Evolutionary conservation across 2,329 filamentous ascomycete genomes (phyloP).

Genomic region (Aspergillus jensenii): DNA sequence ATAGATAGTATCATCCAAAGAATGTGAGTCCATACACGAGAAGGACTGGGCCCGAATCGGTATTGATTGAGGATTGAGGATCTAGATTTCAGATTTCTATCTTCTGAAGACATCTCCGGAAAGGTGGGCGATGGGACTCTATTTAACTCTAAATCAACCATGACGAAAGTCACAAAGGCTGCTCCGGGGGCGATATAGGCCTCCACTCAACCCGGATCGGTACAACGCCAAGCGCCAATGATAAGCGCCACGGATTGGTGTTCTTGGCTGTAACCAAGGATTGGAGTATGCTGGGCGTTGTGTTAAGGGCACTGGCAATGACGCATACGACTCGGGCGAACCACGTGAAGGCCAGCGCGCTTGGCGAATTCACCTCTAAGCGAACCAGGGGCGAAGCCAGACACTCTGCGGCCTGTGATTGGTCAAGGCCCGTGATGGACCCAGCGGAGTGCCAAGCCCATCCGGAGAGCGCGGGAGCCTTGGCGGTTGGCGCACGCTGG

Average conservation of each 20-base stretch:
- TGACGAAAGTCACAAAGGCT: constrained; percentile 10
- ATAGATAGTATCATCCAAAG: constrained; percentile 31
- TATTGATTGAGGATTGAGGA: constrained; percentile 13
- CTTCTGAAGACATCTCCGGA: background rate
- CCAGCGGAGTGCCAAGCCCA: constrained; percentile 23
- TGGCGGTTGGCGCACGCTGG: constrained; percentile 13
- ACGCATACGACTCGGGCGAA: constrained; percentile 15
- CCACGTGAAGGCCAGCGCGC: constrained; percentile 13
- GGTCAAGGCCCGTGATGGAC: background rate
- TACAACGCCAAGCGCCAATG: constrained; percentile 15
- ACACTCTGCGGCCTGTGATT: constrained; percentile 3
- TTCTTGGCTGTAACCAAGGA: constrained; percentile 12
- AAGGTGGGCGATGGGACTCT: constrained; percentile 4
- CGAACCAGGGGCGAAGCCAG: constrained; percentile 6
- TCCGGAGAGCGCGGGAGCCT: constrained; percentile 21
- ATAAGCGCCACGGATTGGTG: background rate
- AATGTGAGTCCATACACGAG: constrained; percentile 34
- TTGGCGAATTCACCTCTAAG: constrained; percentile 3
- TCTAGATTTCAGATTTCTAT: constrained; percentile 1
- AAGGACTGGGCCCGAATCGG: constrained; percentile 4
- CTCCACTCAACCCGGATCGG: constrained; percentile 7
- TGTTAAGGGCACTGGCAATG: constrained; percentile 8
- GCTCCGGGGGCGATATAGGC: constrained; percentile 2
- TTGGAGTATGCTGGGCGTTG: background rate
- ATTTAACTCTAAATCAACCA: constrained; percentile 15